A percentile compares a stretch with the other conserved stretches of the same genome.
These are phyloP conservation scores for Piper betle DNA, from an alignment of 164 flowering plant genomes.

Conservation along the genomic window DNA sequence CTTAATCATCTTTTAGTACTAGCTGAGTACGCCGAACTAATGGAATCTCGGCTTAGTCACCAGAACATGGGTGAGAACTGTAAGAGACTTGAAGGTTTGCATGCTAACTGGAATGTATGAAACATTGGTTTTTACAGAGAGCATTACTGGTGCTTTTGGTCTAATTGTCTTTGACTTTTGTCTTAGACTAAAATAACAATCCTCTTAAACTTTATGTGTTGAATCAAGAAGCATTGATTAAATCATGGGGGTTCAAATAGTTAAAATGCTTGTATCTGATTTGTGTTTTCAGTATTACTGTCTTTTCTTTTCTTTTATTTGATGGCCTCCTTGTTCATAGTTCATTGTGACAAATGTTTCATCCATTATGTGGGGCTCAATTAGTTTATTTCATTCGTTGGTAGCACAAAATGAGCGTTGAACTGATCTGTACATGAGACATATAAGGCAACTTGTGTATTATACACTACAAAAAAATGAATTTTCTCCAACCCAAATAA, in stretches of 20 bases:
- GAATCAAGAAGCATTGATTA: too few species aligned
- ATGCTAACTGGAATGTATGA: background rate
- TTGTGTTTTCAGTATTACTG: background rate
- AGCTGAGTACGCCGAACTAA: background rate
- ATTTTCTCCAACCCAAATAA: too few species aligned
- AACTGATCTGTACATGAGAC: background rate
- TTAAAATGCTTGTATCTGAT: background rate
- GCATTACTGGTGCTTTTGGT: too few species aligned
- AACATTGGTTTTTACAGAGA: background rate
- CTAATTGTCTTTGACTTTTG: background rate
- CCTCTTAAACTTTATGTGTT: background rate
- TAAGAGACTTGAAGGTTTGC: background rate
- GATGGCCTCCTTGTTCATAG: background rate
- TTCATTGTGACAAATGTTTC: background rate
- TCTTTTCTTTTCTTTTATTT: too few species aligned
- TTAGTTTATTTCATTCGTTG: background rate
- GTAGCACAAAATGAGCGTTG: background rate
- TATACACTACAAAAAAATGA: too few species aligned
- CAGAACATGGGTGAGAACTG: background rate
- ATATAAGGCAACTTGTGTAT: background rate
- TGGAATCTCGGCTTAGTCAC: background rate
- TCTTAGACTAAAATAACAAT: too few species aligned
- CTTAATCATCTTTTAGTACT: background rate
- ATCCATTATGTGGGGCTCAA: too few species aligned
- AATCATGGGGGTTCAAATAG: background rate